Conservation (phyloP, 108 stramenopile genomes). For the Seminavis robusta region DNA sequence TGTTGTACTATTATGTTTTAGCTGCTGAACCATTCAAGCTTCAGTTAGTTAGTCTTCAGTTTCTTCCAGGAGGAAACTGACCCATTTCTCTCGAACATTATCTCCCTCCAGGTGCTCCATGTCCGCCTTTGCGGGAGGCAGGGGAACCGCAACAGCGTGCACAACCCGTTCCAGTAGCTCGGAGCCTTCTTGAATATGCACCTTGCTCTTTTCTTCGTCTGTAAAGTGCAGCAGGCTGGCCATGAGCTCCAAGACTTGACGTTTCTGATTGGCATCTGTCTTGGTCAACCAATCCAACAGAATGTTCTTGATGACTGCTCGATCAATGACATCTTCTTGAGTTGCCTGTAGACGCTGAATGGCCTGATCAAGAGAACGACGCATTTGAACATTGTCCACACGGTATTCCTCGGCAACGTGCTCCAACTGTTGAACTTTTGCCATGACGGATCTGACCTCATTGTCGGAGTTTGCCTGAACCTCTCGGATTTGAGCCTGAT, state of each 20-base stretch:
- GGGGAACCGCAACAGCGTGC: constrained; percentile 61
- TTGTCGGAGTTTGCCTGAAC: constrained; percentile 55
- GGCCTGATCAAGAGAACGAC: constrained; percentile 84
- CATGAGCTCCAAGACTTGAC: constrained; percentile 81
- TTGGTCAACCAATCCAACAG: constrained; percentile 83
- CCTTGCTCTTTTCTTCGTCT: constrained; percentile 80
- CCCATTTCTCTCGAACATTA: constrained; percentile 83
- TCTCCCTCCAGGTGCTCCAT: constrained; percentile 79
- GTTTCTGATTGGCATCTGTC: constrained; percentile 48
- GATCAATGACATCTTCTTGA: constrained; percentile 91
- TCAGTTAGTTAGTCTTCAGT: constrained; percentile 71
- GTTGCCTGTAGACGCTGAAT: constrained; percentile 77
- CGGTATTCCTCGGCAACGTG: constrained; percentile 37
- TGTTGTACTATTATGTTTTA: no score
- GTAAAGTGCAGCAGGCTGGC: constrained; percentile 84
- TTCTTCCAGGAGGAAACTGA: constrained; percentile 83
- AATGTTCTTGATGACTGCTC: constrained; percentile 84
- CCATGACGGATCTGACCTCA: constrained; percentile 52
- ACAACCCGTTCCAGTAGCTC: constrained; percentile 39
- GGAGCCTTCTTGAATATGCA: constrained; percentile 34
- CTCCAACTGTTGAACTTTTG: constrained; percentile 55
- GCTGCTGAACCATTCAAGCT: no score
- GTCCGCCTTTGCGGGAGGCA: constrained; percentile 72
- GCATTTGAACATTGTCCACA: constrained; percentile 69
- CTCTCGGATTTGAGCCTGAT: constrained; percentile 58